Base-by-base conservation (phyloP, 345 rosid genomes). In the Lepidium sativum region DNA sequence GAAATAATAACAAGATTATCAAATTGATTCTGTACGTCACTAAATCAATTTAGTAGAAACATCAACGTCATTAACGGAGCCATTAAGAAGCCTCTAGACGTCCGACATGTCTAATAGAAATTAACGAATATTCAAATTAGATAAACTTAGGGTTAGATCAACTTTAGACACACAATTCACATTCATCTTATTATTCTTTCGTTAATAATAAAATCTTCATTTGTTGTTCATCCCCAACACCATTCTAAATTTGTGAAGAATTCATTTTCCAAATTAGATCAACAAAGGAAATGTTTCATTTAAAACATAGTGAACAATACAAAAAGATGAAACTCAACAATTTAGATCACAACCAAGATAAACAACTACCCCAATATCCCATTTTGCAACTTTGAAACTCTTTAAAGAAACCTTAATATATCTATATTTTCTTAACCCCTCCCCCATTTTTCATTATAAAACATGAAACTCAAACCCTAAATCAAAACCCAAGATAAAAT, bases 401-500 rank as follows among this genome's bases (percentile, higher is more conserved):
- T 71, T 37, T 29, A 14, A 63, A 31, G 33, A 58, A 51, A 1
- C 57, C 67, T 67, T 72, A 52, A 37, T 51, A 42, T 65, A 58
- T 63, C n/a, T 63, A 38, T 55, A 45, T 51, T 48, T 64, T 38
- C 16, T 39, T 41, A 64, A 51, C 27, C 54, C 29, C 52, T 44
- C 41, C 57, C 10, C 6, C 2, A 15, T 8, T 39, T 6, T 39
- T 23, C 66, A 54, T 54, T 44, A 10, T 8, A n/a, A 63, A 39
- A 39, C 25, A 54, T 25, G 29, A 40, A 63, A 63, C 17, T 44
- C 39, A 60, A 54, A 54, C 58, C 63, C 72, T 73, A 67, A 73
- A 59, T 53, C 18, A 66, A 66, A 66, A 60, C 77, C 68, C 68
- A 52, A 66, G 5, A 65, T 33, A 57, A 57, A 14, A 53, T 73